These are phyloP conservation scores for Pythium insidiosum DNA, from an alignment of 352 stramenopile species.

Conservation along the genomic window DNA sequence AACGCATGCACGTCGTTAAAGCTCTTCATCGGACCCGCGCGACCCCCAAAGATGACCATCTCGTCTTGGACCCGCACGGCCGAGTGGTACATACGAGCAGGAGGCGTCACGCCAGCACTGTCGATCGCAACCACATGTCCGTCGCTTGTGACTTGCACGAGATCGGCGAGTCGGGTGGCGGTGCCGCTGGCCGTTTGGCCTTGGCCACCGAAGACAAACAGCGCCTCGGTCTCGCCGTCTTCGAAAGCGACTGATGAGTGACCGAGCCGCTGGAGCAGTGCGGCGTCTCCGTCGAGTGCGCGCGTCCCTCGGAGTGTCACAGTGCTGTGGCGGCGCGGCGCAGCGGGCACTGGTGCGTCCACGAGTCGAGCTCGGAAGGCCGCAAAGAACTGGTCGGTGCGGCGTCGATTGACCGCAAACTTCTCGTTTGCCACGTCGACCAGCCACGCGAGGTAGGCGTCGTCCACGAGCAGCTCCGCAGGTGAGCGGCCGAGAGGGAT, in stretches of 20 bases:
- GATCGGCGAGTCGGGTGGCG: conserved; percentile 44
- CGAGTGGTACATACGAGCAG: conserved; percentile 69
- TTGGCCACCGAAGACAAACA: conserved; percentile 71
- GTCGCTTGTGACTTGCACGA: conserved; percentile 17
- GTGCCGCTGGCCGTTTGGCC: conserved; percentile 43
- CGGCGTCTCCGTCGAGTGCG: conserved; percentile 6
- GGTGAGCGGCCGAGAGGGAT: conserved; percentile 63
- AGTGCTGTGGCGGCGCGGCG: conserved; percentile 1
- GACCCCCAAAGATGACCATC: conserved; percentile 81
- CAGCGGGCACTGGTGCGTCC: not conserved
- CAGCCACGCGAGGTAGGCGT: conserved; percentile 66
- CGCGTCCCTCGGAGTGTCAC: conserved; percentile 13
- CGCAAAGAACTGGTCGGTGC: conserved; percentile 61
- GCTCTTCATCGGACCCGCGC: conserved; percentile 53
- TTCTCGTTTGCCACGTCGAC: conserved; percentile 81
- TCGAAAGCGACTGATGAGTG: conserved; percentile 49
- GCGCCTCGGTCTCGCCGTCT: too few relatives aligned
- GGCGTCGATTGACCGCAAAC: conserved; percentile 66
- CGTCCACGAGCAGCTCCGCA: conserved; percentile 47
- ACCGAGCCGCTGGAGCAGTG: conserved; percentile 41
- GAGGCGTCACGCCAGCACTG: conserved; percentile 12
- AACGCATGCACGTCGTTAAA: conserved; percentile 60
- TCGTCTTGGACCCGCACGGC: conserved; percentile 32
- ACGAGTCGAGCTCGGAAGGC: conserved; percentile 44
- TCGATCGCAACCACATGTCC: conserved; percentile 5